Evolutionary conservation across 2,329 filamentous ascomycete genomes (phyloP).

Genomic region (Aspergillus cejpii): DNA sequence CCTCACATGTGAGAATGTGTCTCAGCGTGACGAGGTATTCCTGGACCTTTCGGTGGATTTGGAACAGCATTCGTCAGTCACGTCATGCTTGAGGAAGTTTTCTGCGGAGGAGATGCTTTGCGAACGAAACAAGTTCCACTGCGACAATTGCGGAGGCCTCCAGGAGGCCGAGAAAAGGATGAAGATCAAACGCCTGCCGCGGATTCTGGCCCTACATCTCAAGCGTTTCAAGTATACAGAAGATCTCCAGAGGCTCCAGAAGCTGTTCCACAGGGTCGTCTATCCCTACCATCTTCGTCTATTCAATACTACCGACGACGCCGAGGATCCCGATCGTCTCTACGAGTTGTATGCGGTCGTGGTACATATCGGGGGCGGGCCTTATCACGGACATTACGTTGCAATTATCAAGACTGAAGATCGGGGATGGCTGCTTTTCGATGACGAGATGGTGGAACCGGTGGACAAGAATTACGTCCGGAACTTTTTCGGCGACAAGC

Average conservation of each 20-base stretch:
- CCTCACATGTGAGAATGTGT: slow-evolving; percentile 90
- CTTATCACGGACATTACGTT: slow-evolving; percentile 96
- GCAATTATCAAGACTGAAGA: slow-evolving; percentile 97
- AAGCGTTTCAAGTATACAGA: slow-evolving; percentile 99
- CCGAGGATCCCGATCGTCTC: slow-evolving; percentile 82
- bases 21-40: slow-evolving; percentile 91
- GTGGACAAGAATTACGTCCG: slow-evolving; percentile 93
- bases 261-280: slow-evolving; percentile 92
- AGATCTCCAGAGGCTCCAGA: slow-evolving; percentile 85
- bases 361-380: slow-evolving; percentile 92
- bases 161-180: slow-evolving; percentile 98
- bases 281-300: slow-evolving; percentile 95
- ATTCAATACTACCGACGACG: slow-evolving; percentile 95
- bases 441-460: slow-evolving; percentile 97
- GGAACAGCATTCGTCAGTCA: slow-evolving; percentile 91
- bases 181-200: slow-evolving; percentile 94
- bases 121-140: slow-evolving; percentile 97
- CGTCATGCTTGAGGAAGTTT: slow-evolving; percentile 89
- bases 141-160: slow-evolving; percentile 89
- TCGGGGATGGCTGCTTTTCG: slow-evolving; percentile 90
- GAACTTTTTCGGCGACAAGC: slow-evolving; percentile 94
- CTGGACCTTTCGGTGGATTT: slow-evolving; percentile 93
- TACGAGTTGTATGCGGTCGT: slow-evolving; percentile 98
- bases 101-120: slow-evolving; percentile 98
- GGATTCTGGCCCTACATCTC: slow-evolving; percentile 82